Evolutionary conservation across 164 flowering plant genomes (phyloP), one percentile per base, ranked within the genome.

Genomic region (Santalum album): DNA sequence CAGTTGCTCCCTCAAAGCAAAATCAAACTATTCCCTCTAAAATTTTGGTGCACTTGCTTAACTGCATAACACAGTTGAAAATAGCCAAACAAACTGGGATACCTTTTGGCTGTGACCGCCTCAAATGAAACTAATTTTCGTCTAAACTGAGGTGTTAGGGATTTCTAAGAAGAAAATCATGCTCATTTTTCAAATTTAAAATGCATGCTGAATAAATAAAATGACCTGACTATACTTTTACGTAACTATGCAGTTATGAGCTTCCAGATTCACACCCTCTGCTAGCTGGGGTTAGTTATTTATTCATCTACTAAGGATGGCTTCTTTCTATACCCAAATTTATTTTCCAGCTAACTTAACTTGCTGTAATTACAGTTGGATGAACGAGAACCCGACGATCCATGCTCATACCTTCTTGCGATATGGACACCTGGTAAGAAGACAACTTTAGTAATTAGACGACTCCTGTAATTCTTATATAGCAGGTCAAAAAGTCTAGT

Each of bases 251-350:
- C 92, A 94, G 99, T 46, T 94, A 94, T 53, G 97, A 94, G 70
- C 86, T 94, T 59, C 97, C 97, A 66, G 99, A 94, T 64, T 68
- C 79, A 9, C 99, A 94, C 65, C 92, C 89, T 57, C 96, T 94
- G 46, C 57, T 94, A 43, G 39, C 75, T 57, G 83, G 74, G 78
- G 99, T 94, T 35, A 82, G 92, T 69, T 40, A 50, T 42, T 47
- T 43, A 46, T 43, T 21, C 53, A 21, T 36, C 45, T 49, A 27
- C 36, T 16, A 20, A 12, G 49, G 15, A 18, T 21, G 32, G 25
- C 35, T 46, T 46, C 21, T 49, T 49, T 34, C 1, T 1, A 2
- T 24, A 25, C 25, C 25, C 24, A 42, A n/a, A 48, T 14, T 46
- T 19, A 2, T 46, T 56, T 51, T 38, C 38, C 57, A 35, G 49